Evolutionary conservation across 495 filamentous ascomycete species (phyloP).

Genomic region (Sordaria brevicollis): DNA sequence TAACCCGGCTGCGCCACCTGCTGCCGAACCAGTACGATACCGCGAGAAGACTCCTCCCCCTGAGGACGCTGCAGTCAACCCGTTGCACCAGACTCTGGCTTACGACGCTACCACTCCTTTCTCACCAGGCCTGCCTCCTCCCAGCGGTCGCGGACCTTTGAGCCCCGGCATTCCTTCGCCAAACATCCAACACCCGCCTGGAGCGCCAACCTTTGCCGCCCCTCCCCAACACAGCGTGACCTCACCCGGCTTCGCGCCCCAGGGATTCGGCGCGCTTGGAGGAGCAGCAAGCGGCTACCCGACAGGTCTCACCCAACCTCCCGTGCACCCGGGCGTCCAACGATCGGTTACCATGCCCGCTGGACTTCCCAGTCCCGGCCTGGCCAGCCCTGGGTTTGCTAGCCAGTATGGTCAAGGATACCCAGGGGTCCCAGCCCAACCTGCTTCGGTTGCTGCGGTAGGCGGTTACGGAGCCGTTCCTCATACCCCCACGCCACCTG

Average conservation of each 20-base stretch:
- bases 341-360: constrained; percentile 35
- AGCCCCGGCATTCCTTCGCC: constrained; percentile 27
- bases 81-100: constrained; percentile 56
- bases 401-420: constrained; percentile 32
- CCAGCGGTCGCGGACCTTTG: constrained; percentile 23
- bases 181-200: constrained; percentile 24
- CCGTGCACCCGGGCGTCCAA: constrained; percentile 25
- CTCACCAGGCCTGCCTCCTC: constrained; percentile 31
- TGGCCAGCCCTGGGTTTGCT: constrained; percentile 16
- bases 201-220: constrained; percentile 24
- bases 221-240: constrained; percentile 28
- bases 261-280: constrained; percentile 27
- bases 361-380: constrained; percentile 13
- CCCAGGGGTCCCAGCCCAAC: constrained; percentile 29
- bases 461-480: constrained; percentile 19
- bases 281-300: constrained; percentile 19
- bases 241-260: constrained; percentile 31
- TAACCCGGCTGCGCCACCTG: constrained; percentile 80
- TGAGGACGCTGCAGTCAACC: constrained; percentile 60
- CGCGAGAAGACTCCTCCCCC: constrained; percentile 84
- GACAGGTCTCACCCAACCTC: constrained; percentile 21
- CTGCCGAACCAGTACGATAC: constrained; percentile 70
- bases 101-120: constrained; percentile 48
- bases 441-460: not conserved
- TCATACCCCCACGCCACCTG: constrained; percentile 21